Conservation (phyloP, 768 basidiomycete genomes). For the Kwoniella sp. region DNA sequence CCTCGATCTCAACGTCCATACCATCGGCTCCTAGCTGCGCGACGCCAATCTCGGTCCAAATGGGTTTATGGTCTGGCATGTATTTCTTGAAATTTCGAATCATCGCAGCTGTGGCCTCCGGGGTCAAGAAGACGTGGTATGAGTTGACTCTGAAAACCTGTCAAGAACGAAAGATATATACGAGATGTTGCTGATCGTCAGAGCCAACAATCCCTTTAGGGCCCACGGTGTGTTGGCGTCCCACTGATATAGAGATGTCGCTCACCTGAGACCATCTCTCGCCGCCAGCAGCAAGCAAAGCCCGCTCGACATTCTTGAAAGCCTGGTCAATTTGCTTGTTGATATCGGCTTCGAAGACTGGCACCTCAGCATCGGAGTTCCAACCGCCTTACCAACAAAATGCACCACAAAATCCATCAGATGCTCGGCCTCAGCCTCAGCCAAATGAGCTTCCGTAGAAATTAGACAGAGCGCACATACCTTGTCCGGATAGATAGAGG, state of each 20-base stretch:
- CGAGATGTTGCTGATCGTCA: too few relatives aligned
- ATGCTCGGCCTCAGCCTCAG: too few relatives aligned
- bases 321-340: conserved; percentile 28
- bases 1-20: conserved; percentile 38
- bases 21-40: conserved; percentile 16
- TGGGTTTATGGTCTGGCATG: conserved; percentile 29
- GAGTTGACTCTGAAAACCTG: conserved; percentile 30
- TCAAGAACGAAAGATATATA: too few relatives aligned
- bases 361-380: conserved; percentile 6
- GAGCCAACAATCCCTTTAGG: too few relatives aligned
- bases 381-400: conserved; percentile 21
- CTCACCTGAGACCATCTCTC: conserved; percentile 32
- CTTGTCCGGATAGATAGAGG: conserved; percentile 24
- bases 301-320: conserved; percentile 31
- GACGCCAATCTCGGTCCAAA: conserved; percentile 32
- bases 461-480: too few relatives aligned
- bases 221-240: too few relatives aligned
- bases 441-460: too few relatives aligned
- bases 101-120: conserved; percentile 16
- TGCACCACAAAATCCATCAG: too few relatives aligned
- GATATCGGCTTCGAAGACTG: conserved; percentile 17
- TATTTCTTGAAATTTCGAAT: conserved; percentile 19
- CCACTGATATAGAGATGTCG: too few relatives aligned
- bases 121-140: conserved; percentile 24
- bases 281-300: conserved; percentile 25